Conservation (phyloP, 129 eudicot genomes). For the Helianthus annuus region DNA sequence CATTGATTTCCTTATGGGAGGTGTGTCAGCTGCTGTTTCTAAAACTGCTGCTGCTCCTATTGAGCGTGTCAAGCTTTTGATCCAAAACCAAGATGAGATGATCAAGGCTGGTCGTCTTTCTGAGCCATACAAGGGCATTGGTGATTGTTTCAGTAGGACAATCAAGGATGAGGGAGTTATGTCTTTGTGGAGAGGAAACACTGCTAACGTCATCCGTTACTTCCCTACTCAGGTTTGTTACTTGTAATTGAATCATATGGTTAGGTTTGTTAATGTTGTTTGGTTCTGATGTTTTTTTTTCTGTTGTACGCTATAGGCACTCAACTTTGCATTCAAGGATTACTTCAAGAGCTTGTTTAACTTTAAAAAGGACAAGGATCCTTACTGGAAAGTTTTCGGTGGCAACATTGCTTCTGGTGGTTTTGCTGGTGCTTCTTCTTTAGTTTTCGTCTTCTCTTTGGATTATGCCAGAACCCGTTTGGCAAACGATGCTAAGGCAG, state of each 20-base stretch:
- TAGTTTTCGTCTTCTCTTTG: slow-evolving; percentile 57
- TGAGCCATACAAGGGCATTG: slow-evolving; percentile 57
- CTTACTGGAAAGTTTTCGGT: slow-evolving; percentile 63
- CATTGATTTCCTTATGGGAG: slow-evolving; percentile 58
- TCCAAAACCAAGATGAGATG: slow-evolving; percentile 70
- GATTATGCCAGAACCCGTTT: slow-evolving; percentile 68
- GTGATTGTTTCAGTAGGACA: slow-evolving; percentile 56
- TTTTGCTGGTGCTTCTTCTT: slow-evolving; percentile 65
- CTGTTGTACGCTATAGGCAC: slow-evolving; percentile 39
- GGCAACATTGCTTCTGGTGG: slow-evolving; percentile 67
- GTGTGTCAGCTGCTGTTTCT: slow-evolving; percentile 56
- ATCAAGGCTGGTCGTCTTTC: slow-evolving; percentile 50
- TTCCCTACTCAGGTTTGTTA: slow-evolving; percentile 56
- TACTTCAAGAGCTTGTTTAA: slow-evolving; percentile 64
- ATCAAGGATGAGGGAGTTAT: slow-evolving; percentile 47
- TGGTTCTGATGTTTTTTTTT: not conserved
- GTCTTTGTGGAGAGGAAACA: slow-evolving; percentile 70
- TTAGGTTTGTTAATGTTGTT: too few species aligned
- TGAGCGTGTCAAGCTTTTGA: slow-evolving; percentile 61
- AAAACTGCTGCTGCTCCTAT: slow-evolving; percentile 57
- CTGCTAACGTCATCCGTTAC: slow-evolving; percentile 68
- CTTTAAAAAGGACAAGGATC: slow-evolving; percentile 58
- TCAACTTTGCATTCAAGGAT: slow-evolving; percentile 69
- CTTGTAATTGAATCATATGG: not conserved
- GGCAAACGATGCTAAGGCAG: slow-evolving; percentile 60